Percentiles rank a stretch among this genome's conserved stretches.
Conservation (phyloP, 371 early-diverging fungal species). For the Syncephalastrum monosporum region DNA sequence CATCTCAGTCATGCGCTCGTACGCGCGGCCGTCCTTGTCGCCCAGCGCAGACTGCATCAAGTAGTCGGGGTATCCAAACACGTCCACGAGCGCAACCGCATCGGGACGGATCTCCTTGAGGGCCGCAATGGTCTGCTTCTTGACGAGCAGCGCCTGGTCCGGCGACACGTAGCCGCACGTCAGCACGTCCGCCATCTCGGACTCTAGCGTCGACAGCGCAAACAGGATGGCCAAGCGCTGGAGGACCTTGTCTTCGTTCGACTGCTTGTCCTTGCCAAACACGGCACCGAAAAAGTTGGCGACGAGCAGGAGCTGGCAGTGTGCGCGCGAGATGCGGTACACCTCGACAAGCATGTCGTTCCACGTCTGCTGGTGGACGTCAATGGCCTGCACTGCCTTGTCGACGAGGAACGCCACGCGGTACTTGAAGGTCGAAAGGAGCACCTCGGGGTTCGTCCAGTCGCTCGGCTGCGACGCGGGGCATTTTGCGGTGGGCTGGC, state of each 20-base stretch:
- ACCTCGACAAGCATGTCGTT: constrained; percentile 54
- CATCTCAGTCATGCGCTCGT: constrained; percentile 67
- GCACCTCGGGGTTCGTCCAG: constrained; percentile 29
- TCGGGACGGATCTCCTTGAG: constrained; percentile 65
- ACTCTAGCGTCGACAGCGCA: constrained; percentile 57
- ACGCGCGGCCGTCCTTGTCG: constrained; percentile 66
- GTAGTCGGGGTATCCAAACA: constrained; percentile 71
- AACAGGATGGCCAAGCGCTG: constrained; percentile 32
- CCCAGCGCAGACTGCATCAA: constrained; percentile 74
- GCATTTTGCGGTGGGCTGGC: constrained; percentile 45
- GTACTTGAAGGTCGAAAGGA: constrained; percentile 37
- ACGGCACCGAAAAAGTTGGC: constrained; percentile 59
- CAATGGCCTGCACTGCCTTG: constrained; percentile 36
- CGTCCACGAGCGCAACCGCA: constrained; percentile 71
- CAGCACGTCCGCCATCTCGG: constrained; percentile 64
- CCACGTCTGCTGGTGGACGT: constrained; percentile 36
- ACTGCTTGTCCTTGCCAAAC: constrained; percentile 10
- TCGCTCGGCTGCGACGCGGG: constrained; percentile 30
- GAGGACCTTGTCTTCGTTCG: constrained; percentile 7
- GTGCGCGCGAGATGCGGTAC: constrained; percentile 64
- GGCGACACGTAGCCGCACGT: constrained; percentile 53
- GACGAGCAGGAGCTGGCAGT: constrained; percentile 62
- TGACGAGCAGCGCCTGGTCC: constrained; percentile 48
- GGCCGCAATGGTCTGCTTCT: constrained; percentile 37
- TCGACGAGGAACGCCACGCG: constrained; percentile 42